Evolutionary conservation across 345 rosid genomes (phyloP), one percentile per base, ranked within the genome.

Genomic region (Jatropha curcas): DNA sequence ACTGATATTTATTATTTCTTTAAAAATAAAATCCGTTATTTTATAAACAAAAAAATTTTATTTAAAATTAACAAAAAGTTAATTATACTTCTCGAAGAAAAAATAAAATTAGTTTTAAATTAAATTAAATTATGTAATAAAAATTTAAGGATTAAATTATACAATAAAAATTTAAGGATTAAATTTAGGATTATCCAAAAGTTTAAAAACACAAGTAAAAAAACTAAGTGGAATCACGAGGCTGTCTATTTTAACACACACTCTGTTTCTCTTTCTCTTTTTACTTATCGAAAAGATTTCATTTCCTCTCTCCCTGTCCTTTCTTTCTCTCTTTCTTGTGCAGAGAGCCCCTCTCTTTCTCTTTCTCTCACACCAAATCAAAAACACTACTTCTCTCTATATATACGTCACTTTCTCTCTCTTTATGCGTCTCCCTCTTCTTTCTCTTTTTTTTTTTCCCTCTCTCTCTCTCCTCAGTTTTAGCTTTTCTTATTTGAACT

Each of bases 301-400:
- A 2, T 65, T 45, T 45, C n/a, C 62, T 33, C 62, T 16, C 1
- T 33, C 46, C 33, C 25, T 35, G 31, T 33, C 46, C 16, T 22
- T 48, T 25, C 59, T 60, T 41, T 30, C 6, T 41, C 43, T 48
- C 22, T 76, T 69, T 76, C 65, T 79, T 67, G 80, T 75, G 76
- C 82, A 75, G 77, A 61, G 81, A 57, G 82, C 83, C 77, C 60
- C 31, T 30, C 14, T 27, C 9, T 35, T 55, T 43, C 33, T 14
- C 22, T 19, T 3, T 20, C 24, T 39, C 37, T 8, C 33, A 39
- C 10, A 7, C 43, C 7, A 39, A 37, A 39, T 39, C 45, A 41
- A 41, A 41, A n/a, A n/a, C n/a, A 41, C 45, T 4, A 22, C 19
- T 51, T 65, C 70, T 34, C 71, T 48, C 61, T 71, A 70, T 76